phyloP scores from a whole-genome alignment of 495 filamentous ascomycete genomes.

The Pyrenula aspistea region DNA sequence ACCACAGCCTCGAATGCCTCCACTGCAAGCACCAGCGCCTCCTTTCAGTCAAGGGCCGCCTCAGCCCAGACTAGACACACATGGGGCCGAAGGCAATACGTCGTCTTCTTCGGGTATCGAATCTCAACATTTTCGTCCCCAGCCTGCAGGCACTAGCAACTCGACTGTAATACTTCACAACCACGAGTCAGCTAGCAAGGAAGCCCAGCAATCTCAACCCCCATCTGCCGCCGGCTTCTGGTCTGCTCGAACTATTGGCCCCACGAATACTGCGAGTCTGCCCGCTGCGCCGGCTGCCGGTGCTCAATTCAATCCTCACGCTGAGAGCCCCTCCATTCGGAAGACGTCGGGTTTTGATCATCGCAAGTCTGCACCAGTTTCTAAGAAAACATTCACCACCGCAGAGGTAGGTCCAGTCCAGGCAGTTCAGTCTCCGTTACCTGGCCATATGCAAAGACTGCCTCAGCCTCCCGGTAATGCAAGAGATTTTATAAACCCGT shows the following conservation, averaged over 20 bases:
- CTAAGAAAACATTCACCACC: constrained; percentile 25
- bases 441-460: constrained; percentile 8
- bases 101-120: background rate
- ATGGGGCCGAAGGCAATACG: background rate
- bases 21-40: background rate
- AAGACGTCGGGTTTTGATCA: constrained; percentile 87
- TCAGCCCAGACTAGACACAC: background rate
- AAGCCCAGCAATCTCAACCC: constrained; percentile 13
- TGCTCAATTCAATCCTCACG: constrained; percentile 65
- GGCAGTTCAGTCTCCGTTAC: constrained; percentile 11
- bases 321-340: constrained; percentile 76
- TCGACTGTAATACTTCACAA: background rate
- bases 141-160: background rate
- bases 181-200: background rate
- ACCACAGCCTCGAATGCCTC: constrained; percentile 10
- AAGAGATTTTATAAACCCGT: constrained; percentile 54
- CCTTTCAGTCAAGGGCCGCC: background rate
- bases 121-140: constrained; percentile 1
- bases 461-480: constrained; percentile 12
- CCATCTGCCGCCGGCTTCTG: constrained; percentile 52
- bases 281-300: constrained; percentile 28
- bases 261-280: constrained; percentile 20
- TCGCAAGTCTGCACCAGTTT: constrained; percentile 54
- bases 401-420: constrained; percentile 22
- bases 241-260: constrained; percentile 57